Base-by-base conservation (phyloP, 2,329 filamentous ascomycete species). In the Botrytis elliptica region DNA sequence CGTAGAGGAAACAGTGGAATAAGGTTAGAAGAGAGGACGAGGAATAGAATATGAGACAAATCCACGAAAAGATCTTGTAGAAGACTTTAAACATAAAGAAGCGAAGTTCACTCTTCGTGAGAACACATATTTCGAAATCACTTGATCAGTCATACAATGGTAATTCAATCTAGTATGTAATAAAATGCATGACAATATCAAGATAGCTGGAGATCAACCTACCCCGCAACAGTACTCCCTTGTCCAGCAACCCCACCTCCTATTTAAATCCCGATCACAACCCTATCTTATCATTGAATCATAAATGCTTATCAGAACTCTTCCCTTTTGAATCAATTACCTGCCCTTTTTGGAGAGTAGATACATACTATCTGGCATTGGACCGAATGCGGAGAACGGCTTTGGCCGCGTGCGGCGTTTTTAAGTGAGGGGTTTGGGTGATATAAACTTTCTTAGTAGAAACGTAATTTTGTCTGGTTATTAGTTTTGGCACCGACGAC, bases 151-250 rank as follows among this genome's bases (percentile, higher is more conserved):
- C 16, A 57, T 63, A 8, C 60, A n/a, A 63, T 25, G 7, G 38
- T 16, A 40, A 59, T 38, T n/a, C 52, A 69, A 62, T 46, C 18
- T 10, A 38, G 22, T 38, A 70, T 49, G 59, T 62, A 70, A 63
- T 70, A 49, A 46, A 68, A 68, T 68, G 36, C 12, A 68, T 6
- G 20, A 16, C n/a, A 18, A 60, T 6, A 25, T n/a, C 16, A 62
- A 59, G 49, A 70, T 62, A 70, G 55, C 57, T 44, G n/a, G n/a
- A 36, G 29, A 44, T 60, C 6, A 29, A 70, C 40, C 42, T 71
- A 71, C 70, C 70, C 70, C 70, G 70, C 70, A 65, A 42, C 49
- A 63, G 55, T n/a, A 55, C 66, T 55, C 52, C 33, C 52, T 7
- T 33, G 55, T 33, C 8, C 52, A 14, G 25, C 33, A 70, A 57